Evolutionary conservation across 495 filamentous ascomycete genomes (phyloP).

Genomic region (Neurospora sublineolata): DNA sequence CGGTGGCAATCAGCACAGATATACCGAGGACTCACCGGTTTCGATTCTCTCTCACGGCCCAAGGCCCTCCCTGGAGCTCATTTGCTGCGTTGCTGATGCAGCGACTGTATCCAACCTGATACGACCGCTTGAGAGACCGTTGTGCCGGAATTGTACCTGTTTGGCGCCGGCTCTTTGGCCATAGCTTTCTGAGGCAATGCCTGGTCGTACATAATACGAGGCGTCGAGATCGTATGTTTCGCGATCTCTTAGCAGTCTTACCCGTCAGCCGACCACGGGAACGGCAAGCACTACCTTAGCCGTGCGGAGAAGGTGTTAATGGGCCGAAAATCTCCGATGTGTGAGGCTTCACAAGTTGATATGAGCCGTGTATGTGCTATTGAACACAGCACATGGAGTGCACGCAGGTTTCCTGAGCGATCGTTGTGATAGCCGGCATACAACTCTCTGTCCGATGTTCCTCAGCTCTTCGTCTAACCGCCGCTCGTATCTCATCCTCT

Average conservation of each 20-base stretch:
- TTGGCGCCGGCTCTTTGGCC: neutral
- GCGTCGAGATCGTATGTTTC: neutral
- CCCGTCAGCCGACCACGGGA: neutral
- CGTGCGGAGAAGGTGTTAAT: neutral
- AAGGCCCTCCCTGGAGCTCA: neutral
- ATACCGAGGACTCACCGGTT: neutral
- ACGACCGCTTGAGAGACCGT: neutral
- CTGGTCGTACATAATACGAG: neutral
- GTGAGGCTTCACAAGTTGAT: neutral
- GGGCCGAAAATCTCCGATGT: neutral
- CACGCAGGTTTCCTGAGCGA: neutral
- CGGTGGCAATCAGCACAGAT: neutral
- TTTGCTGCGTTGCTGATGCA: neutral
- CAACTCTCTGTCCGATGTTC: neutral
- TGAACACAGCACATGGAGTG: neutral
- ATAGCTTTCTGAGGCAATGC: neutral
- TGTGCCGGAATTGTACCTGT: neutral
- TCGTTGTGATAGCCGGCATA: neutral
- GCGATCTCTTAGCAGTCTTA: neutral
- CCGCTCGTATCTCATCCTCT: neutral
- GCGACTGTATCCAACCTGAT: neutral
- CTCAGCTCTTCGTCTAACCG: neutral
- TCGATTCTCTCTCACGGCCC: neutral
- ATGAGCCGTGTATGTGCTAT: neutral
- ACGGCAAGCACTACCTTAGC: neutral